Conservation (phyloP, 1,284 basidiomycete genomes). For the Apiotrichum akiyoshidainum region DNA sequence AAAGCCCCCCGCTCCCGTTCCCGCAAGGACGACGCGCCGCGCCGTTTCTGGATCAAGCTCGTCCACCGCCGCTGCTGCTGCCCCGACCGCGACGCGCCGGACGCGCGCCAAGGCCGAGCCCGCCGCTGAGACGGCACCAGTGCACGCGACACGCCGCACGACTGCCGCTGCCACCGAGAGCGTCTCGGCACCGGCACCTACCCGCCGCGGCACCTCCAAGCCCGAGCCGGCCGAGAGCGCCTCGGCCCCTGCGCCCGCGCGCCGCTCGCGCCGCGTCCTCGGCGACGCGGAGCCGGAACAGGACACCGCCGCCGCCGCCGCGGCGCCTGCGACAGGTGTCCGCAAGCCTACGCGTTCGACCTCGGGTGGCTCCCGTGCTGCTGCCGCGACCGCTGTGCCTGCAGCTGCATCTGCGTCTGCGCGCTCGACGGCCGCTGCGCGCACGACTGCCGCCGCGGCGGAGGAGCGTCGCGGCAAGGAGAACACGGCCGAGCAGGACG, state of each 20-base stretch:
- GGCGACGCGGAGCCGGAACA: background rate
- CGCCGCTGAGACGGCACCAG: background rate
- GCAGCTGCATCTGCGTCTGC: background rate
- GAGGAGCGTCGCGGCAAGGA: background rate
- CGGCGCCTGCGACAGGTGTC: background rate
- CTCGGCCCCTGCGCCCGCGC: background rate
- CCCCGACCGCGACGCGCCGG: background rate
- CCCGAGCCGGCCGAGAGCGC: too few relatives aligned
- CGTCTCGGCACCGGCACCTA: too few relatives aligned
- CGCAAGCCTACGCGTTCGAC: background rate
- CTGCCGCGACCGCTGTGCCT: background rate
- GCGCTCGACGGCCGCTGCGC: background rate
- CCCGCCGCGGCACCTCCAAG: too few relatives aligned
- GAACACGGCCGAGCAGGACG: background rate
- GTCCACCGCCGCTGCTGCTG: background rate
- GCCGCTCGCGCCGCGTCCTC: background rate
- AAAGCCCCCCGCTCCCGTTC: background rate
- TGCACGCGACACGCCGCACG: too few relatives aligned
- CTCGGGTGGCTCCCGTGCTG: background rate
- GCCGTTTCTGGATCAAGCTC: background rate
- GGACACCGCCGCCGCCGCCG: background rate
- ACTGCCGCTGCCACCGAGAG: too few relatives aligned
- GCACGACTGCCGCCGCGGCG: background rate
- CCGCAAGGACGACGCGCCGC: background rate
- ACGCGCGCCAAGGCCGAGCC: background rate